Base-by-base conservation (phyloP, 257 asterid genomes). In the Lithospermum erythrorhizon region DNA sequence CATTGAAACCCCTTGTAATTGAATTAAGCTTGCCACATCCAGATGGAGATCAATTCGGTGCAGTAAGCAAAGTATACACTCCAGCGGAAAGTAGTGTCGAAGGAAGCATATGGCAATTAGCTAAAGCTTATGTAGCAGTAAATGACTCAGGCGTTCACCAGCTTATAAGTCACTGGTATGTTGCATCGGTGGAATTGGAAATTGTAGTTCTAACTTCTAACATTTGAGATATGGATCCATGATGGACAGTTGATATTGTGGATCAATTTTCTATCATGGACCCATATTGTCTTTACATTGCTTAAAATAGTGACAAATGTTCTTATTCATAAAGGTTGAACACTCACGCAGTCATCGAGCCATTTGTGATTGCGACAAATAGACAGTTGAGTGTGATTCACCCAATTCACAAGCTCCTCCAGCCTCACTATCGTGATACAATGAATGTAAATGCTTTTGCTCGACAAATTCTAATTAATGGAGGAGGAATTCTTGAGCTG, bases 401-500 rank as follows among this genome's bases (percentile, higher is more conserved):
- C 65, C 73, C 78, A 0, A 65, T 76, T 58, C 45, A 68, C 58
- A 69, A 69, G 66, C 73, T 72, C 6, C 70, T 72, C 8, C 67
- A 51, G 24, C 78, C 78, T 61, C 73, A 76, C 57, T 72, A 61
- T 58, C 75, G 73, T 4, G 68, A 76, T 18, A 76, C 73, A 1
- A 76, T 72, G 78, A 65, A 65, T 52, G 65, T 76, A 19, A 72
- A 76, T 57, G 81, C 71, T 32, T 25, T 76, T 18, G 70, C 66
- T 3, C 66, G 78, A 18, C 81, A 69, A 30, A 0, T 56, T 32
- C n/a, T 76, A 17, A 65, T 72, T 17, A 62, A 62, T n/a, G 65
- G 53, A 0, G 78, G 63, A 16, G 75, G 81, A 52, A 6, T 60
- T 62, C 16, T 76, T 27, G 78, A 68, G 59, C 18, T 0, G 0